Percentiles rank a stretch among this genome's conserved stretches.
phyloP scores from a whole-genome alignment of 225 moss, liverwort and hornwort genomes.

The Bryum argenteum region DNA sequence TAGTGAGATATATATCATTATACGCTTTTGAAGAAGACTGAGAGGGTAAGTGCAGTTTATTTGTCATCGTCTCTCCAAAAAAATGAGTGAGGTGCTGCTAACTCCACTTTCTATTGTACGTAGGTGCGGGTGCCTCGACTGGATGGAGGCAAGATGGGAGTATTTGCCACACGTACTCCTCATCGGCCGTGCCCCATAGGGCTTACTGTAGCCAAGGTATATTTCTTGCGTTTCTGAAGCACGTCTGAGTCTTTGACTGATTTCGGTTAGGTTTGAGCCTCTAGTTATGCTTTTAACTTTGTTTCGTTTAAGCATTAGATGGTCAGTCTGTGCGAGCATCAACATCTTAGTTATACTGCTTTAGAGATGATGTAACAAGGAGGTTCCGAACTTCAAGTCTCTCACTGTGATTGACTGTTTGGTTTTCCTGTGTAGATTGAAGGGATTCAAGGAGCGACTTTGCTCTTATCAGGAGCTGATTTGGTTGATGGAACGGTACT shows the following conservation, averaged over 20 bases:
- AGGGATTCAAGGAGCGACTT: conserved; percentile 81
- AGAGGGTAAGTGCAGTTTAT: conserved; percentile 15
- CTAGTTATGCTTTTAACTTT: not conserved
- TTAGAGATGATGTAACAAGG: not conserved
- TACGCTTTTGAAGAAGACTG: not conserved
- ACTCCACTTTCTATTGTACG: conserved; percentile 40
- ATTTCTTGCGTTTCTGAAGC: not conserved
- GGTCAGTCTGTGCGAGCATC: not conserved
- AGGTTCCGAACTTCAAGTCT: not conserved
- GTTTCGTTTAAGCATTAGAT: not conserved
- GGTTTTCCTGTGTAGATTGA: conserved; percentile 61
- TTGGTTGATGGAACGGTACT: conserved; percentile 96
- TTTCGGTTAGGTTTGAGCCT: not conserved
- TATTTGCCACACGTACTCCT: conserved; percentile 94
- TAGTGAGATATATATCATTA: not conserved
- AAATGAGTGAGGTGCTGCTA: conserved; percentile 21
- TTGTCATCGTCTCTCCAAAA: not conserved
- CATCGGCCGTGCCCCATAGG: conserved; percentile 98
- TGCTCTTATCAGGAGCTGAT: conserved; percentile 93
- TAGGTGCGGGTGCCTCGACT: conserved; percentile 98
- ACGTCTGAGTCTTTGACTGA: not conserved
- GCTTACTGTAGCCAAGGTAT: conserved; percentile 90
- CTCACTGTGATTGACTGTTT: conserved; percentile 5
- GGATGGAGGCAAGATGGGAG: conserved; percentile 93
- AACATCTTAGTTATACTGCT: not conserved